Evolutionary conservation across 179 eudicot species (phyloP).

Genomic region (Silene coronaria): DNA sequence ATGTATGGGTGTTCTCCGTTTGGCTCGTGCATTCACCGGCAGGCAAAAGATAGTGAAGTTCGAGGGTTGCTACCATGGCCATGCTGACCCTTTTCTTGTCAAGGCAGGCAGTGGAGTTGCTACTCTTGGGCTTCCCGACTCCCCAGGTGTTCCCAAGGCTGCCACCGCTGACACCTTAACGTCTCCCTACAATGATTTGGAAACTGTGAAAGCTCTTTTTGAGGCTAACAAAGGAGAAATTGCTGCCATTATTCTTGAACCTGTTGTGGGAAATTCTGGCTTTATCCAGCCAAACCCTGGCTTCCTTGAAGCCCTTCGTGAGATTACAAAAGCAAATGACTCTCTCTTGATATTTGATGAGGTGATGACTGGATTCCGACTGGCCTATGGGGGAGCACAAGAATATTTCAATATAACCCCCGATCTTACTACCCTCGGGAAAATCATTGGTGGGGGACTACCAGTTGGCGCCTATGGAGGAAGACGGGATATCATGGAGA

Average conservation of each 20-base stretch:
- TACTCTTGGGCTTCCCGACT: conserved; percentile 90
- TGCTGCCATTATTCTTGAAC: conserved; percentile 80
- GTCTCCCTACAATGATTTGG: conserved; percentile 69
- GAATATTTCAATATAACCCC: conserved; percentile 84
- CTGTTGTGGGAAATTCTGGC: conserved; percentile 90
- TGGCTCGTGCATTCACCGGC: conserved; percentile 89
- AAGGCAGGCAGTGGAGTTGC: conserved; percentile 97
- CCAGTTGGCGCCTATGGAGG: conserved; percentile 99
- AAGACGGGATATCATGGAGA: conserved; percentile 90
- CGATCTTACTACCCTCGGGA: conserved; percentile 84
- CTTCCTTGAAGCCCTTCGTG: conserved; percentile 57
- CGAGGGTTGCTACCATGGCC: conserved; percentile 98
- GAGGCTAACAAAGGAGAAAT: conserved; percentile 66
- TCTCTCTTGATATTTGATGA: conserved; percentile 79
- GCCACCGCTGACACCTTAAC: conserved; percentile 70
- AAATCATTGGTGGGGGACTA: conserved; percentile 88
- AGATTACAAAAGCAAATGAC: conserved; percentile 57
- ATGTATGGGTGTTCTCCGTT: conserved; percentile 90
- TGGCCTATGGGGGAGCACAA: conserved; percentile 94
- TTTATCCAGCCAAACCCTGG: conserved; percentile 70
- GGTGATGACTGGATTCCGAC: conserved; percentile 90
- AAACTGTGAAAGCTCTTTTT: conserved; percentile 45
- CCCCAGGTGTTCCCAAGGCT: conserved; percentile 85
- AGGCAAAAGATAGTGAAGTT: conserved; percentile 73
- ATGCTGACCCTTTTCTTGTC: conserved; percentile 90